Percentiles rank a stretch among this genome's conserved stretches.
These are phyloP conservation scores for Ogataea wickerhamii DNA, from an alignment of 805 yeast species.

Conservation along the genomic window DNA sequence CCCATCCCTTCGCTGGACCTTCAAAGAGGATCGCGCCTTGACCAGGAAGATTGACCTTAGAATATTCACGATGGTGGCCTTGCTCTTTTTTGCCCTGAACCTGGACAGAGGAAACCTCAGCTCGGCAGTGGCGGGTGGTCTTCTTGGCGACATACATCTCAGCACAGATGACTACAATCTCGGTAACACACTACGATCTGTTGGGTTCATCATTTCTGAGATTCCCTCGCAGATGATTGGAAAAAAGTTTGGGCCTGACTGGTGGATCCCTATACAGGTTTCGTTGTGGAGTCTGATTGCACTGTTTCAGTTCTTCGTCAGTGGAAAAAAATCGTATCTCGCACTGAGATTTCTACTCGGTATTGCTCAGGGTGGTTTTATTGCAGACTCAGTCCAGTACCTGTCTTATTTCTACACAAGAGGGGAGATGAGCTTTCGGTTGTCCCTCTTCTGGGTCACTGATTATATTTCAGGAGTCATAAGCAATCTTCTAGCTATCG, in stretches of 20 bases:
- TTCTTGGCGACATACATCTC: slow-evolving; percentile 45
- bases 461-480: slow-evolving; percentile 40
- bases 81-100: slow-evolving; percentile 53
- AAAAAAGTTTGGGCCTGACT: slow-evolving; percentile 56
- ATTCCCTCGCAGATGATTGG: slow-evolving; percentile 60
- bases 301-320: slow-evolving; percentile 32
- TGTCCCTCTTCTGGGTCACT: slow-evolving; percentile 45
- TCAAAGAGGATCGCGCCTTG: slow-evolving; percentile 12
- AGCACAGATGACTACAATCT: slow-evolving; percentile 52
- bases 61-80: slow-evolving; percentile 11
- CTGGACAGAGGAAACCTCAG: slow-evolving; percentile 51
- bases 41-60: slow-evolving; percentile 14
- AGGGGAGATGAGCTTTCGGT: slow-evolving; percentile 41
- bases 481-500: slow-evolving; percentile 48
- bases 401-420: slow-evolving; percentile 36
- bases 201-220: slow-evolving; percentile 50
- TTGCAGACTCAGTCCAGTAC: slow-evolving; percentile 33
- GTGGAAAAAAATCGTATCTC: slow-evolving; percentile 26
- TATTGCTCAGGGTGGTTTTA: slow-evolving; percentile 35
- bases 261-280: slow-evolving; percentile 55
- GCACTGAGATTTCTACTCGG: slow-evolving; percentile 33
- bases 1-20: slow-evolving; percentile 17
- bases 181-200: slow-evolving; percentile 43
- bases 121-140: slow-evolving; percentile 53
- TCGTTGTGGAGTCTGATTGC: slow-evolving; percentile 51